These are phyloP conservation scores for Malania oleifera DNA, from an alignment of 164 flowering plant species.

Conservation along the genomic window DNA sequence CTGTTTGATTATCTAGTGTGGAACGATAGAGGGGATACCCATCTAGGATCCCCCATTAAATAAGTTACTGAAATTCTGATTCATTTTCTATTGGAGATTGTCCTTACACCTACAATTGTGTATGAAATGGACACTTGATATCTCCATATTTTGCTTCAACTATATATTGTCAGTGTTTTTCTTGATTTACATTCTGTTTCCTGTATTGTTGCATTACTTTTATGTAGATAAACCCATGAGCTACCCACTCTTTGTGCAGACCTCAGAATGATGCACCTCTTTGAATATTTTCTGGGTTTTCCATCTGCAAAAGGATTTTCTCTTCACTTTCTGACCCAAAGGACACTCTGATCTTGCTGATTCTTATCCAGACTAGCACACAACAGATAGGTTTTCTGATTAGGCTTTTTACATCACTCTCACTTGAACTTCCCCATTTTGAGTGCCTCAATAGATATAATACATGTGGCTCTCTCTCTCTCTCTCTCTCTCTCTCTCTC, in stretches of 20 bases:
- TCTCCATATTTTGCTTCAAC: too few relatives aligned
- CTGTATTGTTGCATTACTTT: too few relatives aligned
- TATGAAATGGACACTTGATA: too few relatives aligned
- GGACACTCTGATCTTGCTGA: constrained; percentile 9
- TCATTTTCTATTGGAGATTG: constrained; percentile 16
- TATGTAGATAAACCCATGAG: too few relatives aligned
- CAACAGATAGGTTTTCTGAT: constrained; percentile 4
- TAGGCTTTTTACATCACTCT: constrained; percentile 9
- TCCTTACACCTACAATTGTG: too few relatives aligned
- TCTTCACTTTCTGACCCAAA: too few relatives aligned
- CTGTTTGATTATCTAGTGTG: constrained; percentile 44
- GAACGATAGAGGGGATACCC: constrained; percentile 35
- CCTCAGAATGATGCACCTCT: neutral
- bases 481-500: too few relatives aligned
- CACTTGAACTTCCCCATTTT: neutral
- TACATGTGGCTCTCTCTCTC: constrained; percentile 3
- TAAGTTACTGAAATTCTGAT: constrained; percentile 26
- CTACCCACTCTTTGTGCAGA: too few relatives aligned
- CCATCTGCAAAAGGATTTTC: too few relatives aligned
- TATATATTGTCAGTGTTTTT: too few relatives aligned
- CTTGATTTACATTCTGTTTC: too few relatives aligned
- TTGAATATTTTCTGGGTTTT: neutral
- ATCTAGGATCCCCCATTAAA: constrained; percentile 33
- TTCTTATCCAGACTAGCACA: constrained; percentile 16
- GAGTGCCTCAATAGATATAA: constrained; percentile 3